Conservation (phyloP, 805 yeast species). For the Yarrowia sp. region DNA sequence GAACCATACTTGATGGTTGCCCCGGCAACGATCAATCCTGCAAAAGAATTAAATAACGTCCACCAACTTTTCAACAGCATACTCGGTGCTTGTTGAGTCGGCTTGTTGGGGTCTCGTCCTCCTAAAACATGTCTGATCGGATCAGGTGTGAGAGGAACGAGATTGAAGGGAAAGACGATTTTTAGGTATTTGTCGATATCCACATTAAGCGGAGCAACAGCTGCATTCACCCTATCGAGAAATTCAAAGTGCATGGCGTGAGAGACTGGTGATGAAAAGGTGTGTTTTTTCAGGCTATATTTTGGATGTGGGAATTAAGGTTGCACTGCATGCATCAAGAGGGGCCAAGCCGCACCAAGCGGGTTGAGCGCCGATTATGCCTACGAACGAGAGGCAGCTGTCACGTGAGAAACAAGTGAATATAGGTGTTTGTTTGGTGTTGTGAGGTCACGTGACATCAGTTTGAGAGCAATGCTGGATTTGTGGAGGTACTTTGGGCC, state of each 20-base stretch:
- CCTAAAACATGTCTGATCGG: constrained; percentile 11
- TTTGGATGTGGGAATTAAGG: not conserved
- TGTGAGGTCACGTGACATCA: too few species aligned
- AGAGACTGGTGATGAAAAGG: not conserved
- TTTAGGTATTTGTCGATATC: constrained; percentile 1
- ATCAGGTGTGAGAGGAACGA: not conserved
- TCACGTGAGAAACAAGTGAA: too few species aligned
- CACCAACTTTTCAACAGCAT: constrained; percentile 15
- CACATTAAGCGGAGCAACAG: not conserved
- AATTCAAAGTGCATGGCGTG: not conserved
- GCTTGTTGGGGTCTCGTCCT: not conserved
- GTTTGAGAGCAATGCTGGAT: too few species aligned
- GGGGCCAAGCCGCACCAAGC: constrained; percentile 9
- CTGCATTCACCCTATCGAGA: not conserved
- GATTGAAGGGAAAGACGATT: constrained; percentile 11
- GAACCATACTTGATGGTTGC: constrained; percentile 34
- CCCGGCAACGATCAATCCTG: constrained; percentile 35
- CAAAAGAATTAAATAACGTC: constrained; percentile 33
- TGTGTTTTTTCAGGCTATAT: not conserved
- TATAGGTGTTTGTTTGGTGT: too few species aligned
- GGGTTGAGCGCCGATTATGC: constrained; percentile 13
- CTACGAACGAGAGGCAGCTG: too few species aligned
- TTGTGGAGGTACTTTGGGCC: too few species aligned
- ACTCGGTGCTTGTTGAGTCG: not conserved
- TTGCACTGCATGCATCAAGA: not conserved